Percentiles rank a stretch among this genome's conserved stretches.
Conservation (phyloP, 495 filamentous ascomycete species). For the Tuber calosporum region DNA sequence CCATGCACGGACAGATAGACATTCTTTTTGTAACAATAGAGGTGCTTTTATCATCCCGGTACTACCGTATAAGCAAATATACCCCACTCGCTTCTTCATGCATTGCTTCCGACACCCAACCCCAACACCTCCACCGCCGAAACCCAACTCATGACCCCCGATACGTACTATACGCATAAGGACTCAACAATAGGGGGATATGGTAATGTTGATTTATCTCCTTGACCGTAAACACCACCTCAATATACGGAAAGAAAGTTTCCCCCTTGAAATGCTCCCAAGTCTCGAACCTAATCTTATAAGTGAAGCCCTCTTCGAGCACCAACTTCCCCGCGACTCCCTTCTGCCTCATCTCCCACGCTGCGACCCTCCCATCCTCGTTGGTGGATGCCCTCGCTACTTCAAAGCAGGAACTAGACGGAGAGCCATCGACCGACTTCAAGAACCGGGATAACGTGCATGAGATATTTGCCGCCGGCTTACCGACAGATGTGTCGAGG, state of each 20-base stretch:
- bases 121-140: neutral
- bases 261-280: conserved; percentile 49
- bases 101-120: neutral
- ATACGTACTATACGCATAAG: conserved; percentile 91
- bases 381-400: conserved; percentile 65
- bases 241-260: conserved; percentile 89
- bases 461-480: conserved; percentile 68
- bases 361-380: conserved; percentile 74
- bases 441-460: conserved; percentile 61
- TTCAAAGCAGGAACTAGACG: conserved; percentile 38
- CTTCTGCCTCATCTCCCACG: conserved; percentile 51
- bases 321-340: conserved; percentile 24
- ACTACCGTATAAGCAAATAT: neutral
- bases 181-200: conserved; percentile 80
- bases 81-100: neutral
- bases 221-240: conserved; percentile 71
- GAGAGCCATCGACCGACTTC: conserved; percentile 41
- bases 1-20: neutral
- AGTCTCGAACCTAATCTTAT: conserved; percentile 41
- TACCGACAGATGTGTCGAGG: conserved; percentile 54
- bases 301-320: conserved; percentile 30
- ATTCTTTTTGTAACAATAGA: neutral
- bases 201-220: conserved; percentile 71
- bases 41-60: neutral
- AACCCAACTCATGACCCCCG: conserved; percentile 54